Conservation (phyloP, 257 asterid genomes). For the Mentha longifolia region DNA sequence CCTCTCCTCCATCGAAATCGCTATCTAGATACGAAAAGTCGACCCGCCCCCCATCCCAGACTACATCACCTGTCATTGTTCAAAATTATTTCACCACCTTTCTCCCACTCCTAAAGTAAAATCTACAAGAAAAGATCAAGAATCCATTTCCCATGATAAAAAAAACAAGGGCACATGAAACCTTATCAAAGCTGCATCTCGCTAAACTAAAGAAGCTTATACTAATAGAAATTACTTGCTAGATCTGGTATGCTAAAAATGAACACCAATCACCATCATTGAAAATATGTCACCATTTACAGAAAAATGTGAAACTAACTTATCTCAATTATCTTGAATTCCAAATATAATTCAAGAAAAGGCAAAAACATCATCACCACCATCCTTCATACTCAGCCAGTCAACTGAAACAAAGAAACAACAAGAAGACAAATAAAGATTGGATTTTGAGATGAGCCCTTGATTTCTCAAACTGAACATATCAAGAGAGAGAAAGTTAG, state of each 20-base stretch:
- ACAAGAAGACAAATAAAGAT: slow-evolving; percentile 32
- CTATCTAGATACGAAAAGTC: slow-evolving; percentile 47
- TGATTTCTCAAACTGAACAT: slow-evolving; percentile 37
- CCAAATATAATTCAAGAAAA: slow-evolving; percentile 23
- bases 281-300: slow-evolving; percentile 34
- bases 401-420: slow-evolving; percentile 33
- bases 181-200: slow-evolving; percentile 32
- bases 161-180: slow-evolving; percentile 18
- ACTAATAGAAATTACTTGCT: slow-evolving; percentile 34
- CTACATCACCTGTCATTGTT: slow-evolving; percentile 62
- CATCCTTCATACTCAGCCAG: slow-evolving; percentile 48
- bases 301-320: slow-evolving; percentile 41
- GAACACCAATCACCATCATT: slow-evolving; percentile 46
- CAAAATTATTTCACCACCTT: slow-evolving; percentile 43
- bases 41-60: slow-evolving; percentile 49
- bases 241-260: slow-evolving; percentile 56
- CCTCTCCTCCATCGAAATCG: slow-evolving; percentile 60
- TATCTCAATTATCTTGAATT: slow-evolving; percentile 18
- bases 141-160: slow-evolving; percentile 46
- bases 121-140: slow-evolving; percentile 32
- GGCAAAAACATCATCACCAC: slow-evolving; percentile 10
- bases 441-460: slow-evolving; percentile 38
- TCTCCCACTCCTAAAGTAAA: slow-evolving; percentile 35
- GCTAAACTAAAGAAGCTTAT: slow-evolving; percentile 28
- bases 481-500: slow-evolving; percentile 41